phyloP scores from a whole-genome alignment of 179 eudicot genomes.

The Sideroxylon spinosum region DNA sequence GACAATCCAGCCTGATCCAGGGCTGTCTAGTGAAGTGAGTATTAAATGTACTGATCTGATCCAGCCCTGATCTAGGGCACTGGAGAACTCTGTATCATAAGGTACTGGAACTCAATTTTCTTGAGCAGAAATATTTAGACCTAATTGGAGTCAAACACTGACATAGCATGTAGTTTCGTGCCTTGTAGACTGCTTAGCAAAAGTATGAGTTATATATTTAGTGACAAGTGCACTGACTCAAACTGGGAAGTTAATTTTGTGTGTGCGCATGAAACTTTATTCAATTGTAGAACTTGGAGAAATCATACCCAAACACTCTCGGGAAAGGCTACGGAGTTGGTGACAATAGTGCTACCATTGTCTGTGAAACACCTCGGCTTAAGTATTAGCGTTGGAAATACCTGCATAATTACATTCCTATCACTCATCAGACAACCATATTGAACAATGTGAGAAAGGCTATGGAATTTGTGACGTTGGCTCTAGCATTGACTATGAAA shows the following conservation, averaged over 20 bases:
- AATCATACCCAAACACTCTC: not conserved
- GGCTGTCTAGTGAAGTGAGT: not conserved
- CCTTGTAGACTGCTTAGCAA: too few species aligned
- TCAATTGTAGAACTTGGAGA: not conserved
- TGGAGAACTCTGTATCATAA: too few species aligned
- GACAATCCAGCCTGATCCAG: not conserved
- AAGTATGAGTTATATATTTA: not conserved
- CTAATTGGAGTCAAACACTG: constrained; percentile 3
- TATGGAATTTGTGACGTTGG: not conserved
- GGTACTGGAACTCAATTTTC: not conserved
- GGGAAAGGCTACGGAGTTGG: not conserved
- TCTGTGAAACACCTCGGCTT: not conserved
- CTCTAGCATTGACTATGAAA: not conserved
- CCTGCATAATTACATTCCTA: not conserved
- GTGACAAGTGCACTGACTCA: constrained; percentile 1
- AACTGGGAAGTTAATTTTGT: not conserved
- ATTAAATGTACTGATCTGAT: not conserved
- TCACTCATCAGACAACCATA: not conserved
- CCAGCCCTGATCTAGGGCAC: too few species aligned
- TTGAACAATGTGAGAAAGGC: too few species aligned
- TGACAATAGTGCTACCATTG: not conserved
- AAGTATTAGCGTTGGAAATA: constrained; percentile 9
- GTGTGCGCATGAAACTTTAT: not conserved
- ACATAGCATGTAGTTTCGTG: not conserved
- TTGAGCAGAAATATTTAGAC: not conserved